Base-by-base conservation (phyloP, 1,284 basidiomycete genomes). In the Trichosporon sp. region DNA sequence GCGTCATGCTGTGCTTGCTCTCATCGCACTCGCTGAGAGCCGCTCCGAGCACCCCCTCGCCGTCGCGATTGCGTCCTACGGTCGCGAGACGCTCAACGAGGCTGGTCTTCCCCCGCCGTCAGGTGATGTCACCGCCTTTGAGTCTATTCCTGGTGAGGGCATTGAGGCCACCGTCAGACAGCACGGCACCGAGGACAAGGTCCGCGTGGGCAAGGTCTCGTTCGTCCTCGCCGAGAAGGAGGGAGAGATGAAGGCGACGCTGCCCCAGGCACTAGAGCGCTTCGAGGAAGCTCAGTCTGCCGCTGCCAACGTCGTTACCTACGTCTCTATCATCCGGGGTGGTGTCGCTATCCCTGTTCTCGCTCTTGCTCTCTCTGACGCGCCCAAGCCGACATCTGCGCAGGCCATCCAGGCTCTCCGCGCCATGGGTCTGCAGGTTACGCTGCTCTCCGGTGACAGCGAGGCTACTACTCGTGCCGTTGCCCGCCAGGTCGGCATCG, bases 21-120 rank as follows among this genome's bases (percentile, higher is more conserved):
- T 98, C 86, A 87, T 98, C 59, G 89, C 91, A 12, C 90, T 91
- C 0, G 91, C 93, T 0, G 97, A 99, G 83, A 90, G 91, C 2
- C 90, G 90, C 70, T 98, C 95, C 0, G 97, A 99, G 81, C 97
- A 99, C 81, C 96, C 97, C 0, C 89, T 99, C 11, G 97, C 95
- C 2, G 91, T 93, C 78, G 96, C 97, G 4, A 90, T 98, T 61
- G 92, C 95, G 0, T 84, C 88, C 0, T 92, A 94, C 82, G 92
- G 91, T 35, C 91, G 89, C 78, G 90, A 91, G 37, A 79, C 89
- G 0, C 83, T 96, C 11, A 75, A 81, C 2, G 86, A 87, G 12
- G 78, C 85, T 8, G 83, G 85, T 21, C 75, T 87, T 0, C 76
- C 82, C 16, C 87, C 89, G 61, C 85, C 87, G 1, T 74, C 79